Conservation (phyloP, 768 basidiomycete species). For the Mycena leptocephala region DNA sequence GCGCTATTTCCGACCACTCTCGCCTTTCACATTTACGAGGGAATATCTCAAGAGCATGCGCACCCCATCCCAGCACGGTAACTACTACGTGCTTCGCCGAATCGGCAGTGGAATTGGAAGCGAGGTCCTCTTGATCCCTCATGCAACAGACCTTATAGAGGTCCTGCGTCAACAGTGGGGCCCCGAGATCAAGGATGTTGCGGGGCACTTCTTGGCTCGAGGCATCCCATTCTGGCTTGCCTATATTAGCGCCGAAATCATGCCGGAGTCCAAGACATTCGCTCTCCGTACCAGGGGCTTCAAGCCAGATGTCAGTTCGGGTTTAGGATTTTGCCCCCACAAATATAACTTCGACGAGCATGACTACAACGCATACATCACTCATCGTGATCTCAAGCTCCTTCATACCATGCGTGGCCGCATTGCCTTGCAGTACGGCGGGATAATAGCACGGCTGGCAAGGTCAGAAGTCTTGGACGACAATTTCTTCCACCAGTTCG, state of each 20-base stretch:
- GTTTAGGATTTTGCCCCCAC: neutral
- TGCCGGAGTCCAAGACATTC: neutral
- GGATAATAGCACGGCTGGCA: neutral
- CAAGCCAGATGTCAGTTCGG: neutral
- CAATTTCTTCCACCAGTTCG: neutral
- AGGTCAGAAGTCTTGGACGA: neutral
- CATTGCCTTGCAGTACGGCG: conserved; percentile 6
- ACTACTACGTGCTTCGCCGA: neutral
- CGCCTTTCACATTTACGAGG: neutral
- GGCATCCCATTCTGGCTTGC: neutral
- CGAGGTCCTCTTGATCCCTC: neutral
- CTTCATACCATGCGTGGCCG: neutral
- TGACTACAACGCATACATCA: neutral
- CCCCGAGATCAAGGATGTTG: neutral
- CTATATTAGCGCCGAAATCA: neutral
- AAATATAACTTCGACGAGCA: neutral
- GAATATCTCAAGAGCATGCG: neutral
- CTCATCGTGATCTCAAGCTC: neutral
- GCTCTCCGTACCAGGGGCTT: neutral
- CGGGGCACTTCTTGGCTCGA: neutral
- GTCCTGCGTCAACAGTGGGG: neutral
- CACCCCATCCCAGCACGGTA: neutral
- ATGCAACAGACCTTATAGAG: neutral
- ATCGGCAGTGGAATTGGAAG: neutral
- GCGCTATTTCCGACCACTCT: neutral